Evolutionary conservation across 1,284 basidiomycete species (phyloP).

Genomic region (Flammula alnicola): DNA sequence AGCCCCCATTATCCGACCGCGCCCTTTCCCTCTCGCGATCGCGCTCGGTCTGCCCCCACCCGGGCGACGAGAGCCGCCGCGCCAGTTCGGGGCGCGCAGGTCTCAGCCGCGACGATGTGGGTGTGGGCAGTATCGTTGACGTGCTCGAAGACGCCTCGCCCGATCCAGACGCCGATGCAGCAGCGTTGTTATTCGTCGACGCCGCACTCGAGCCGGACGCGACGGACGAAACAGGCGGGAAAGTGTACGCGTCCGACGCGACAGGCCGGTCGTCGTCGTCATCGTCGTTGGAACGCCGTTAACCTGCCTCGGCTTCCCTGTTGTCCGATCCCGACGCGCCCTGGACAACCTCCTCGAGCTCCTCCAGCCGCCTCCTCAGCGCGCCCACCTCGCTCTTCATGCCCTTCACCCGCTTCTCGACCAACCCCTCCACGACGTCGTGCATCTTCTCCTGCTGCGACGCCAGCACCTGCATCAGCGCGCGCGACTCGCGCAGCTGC

Average conservation of each 20-base stretch:
- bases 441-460: conserved; percentile 63
- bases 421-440: conserved; percentile 57
- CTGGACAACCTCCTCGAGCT: conserved; percentile 57
- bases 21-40: conserved; percentile 26
- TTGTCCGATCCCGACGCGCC: conserved; percentile 36
- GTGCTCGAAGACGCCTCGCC: neutral
- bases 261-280: too few species aligned
- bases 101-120: conserved; percentile 11
- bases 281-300: conserved; percentile 33
- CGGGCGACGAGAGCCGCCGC: conserved; percentile 37
- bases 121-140: neutral
- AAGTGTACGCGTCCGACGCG: conserved; percentile 50
- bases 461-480: conserved; percentile 53
- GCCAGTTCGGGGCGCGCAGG: conserved; percentile 23
- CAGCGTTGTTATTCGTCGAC: conserved; percentile 1
- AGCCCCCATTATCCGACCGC: conserved; percentile 37
- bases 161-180: neutral
- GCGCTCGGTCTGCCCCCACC: conserved; percentile 41
- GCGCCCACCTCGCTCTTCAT: conserved; percentile 62
- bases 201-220: conserved; percentile 5
- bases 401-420: conserved; percentile 57
- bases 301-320: conserved; percentile 24
- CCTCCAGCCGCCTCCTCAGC: conserved; percentile 59
- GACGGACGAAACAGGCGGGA: conserved; percentile 42
- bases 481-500: conserved; percentile 65